These are phyloP conservation scores for Mrakia blollopis DNA, from an alignment of 768 basidiomycete genomes.

Conservation along the genomic window DNA sequence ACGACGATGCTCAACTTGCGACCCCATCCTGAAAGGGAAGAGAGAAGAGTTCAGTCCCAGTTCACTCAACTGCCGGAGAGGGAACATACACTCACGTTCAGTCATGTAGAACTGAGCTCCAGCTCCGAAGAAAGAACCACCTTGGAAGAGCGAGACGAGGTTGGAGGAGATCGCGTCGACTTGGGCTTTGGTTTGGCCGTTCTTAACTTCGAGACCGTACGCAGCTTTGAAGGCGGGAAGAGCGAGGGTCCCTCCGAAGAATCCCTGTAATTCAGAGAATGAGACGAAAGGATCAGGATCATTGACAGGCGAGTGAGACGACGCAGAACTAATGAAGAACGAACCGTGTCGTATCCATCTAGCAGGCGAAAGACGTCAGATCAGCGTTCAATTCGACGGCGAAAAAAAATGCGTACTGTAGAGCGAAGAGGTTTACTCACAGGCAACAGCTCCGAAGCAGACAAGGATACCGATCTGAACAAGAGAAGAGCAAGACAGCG, in stretches of 20 bases:
- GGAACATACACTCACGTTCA: constrained; percentile 17
- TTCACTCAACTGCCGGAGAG: too few species aligned
- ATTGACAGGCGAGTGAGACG: too few species aligned
- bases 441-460: constrained; percentile 26
- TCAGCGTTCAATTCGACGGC: too few species aligned
- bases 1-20: constrained; percentile 36
- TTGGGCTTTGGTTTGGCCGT: constrained; percentile 39
- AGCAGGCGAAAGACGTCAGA: not conserved
- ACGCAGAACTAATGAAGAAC: too few species aligned
- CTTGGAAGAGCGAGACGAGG: constrained; percentile 39
- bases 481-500: not conserved
- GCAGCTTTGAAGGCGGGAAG: constrained; percentile 49
- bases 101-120: constrained; percentile 36
- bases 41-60: constrained; percentile 25
- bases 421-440: not conserved
- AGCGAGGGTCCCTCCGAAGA: constrained; percentile 51
- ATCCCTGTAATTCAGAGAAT: constrained; percentile 38
- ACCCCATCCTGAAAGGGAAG: constrained; percentile 35
- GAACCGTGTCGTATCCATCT: constrained; percentile 24
- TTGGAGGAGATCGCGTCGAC: constrained; percentile 44
- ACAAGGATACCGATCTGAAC: not conserved
- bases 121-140: constrained; percentile 38
- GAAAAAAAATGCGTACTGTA: too few species aligned
- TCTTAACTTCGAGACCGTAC: constrained; percentile 46
- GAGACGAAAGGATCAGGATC: not conserved